A percentile compares a stretch with the other conserved stretches of the same genome.
These are phyloP conservation scores for Porcisia hertigi DNA, from an alignment of 208 protist genomes.

Conservation along the genomic window DNA sequence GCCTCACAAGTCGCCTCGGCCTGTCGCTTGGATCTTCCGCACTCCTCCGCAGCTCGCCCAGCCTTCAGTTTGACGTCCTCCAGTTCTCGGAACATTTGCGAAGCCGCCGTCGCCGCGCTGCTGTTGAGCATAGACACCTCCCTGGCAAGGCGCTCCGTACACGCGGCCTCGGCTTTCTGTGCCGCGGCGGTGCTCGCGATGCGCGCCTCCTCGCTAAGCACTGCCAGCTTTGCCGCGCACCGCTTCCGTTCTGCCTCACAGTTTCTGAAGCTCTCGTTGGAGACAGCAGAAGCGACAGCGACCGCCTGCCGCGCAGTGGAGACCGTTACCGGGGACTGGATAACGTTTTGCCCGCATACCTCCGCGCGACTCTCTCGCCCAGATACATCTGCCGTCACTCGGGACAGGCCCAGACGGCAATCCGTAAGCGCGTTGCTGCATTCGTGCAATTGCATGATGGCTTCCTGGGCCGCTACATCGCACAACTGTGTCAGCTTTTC, in stretches of 20 bases:
- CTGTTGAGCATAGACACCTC: slow-evolving; percentile 13
- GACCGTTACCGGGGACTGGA: slow-evolving; percentile 1
- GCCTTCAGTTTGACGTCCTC: neutral
- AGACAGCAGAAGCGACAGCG: neutral
- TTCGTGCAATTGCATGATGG: slow-evolving; percentile 2
- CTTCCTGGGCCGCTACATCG: neutral
- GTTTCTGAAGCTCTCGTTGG: slow-evolving; percentile 5
- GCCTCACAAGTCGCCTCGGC: neutral
- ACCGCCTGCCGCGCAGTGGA: neutral
- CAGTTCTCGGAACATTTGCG: slow-evolving; percentile 9
- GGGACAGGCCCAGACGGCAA: neutral
- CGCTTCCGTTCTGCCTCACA: slow-evolving; percentile 16
- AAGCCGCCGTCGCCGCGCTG: neutral
- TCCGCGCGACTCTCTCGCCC: slow-evolving; percentile 5
- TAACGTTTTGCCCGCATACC: neutral
- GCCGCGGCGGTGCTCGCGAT: slow-evolving; percentile 16
- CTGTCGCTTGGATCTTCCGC: neutral
- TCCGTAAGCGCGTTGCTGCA: neutral
- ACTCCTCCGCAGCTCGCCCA: slow-evolving; percentile 2
- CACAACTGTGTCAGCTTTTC: neutral
- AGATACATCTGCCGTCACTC: neutral
- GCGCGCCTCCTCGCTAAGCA: slow-evolving; percentile 2
- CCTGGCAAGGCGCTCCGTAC: neutral
- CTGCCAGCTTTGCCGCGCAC: slow-evolving; percentile 1
- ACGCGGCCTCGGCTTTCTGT: slow-evolving; percentile 7